These are phyloP conservation scores for Flaveria brownii DNA, from an alignment of 129 eudicot genomes.

Conservation along the genomic window DNA sequence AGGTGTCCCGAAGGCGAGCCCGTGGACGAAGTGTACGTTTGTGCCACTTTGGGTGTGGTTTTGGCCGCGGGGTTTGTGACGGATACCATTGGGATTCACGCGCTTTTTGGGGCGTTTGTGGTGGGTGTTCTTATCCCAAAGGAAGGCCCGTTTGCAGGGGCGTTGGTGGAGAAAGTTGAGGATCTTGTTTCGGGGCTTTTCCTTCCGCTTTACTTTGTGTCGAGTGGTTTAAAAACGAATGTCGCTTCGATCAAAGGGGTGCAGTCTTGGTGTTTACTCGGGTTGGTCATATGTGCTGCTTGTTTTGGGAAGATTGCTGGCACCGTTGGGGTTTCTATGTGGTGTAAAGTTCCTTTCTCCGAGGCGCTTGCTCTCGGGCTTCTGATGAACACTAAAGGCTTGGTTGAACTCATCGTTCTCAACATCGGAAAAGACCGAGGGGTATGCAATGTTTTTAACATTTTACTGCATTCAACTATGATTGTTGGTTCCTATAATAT, in stretches of 20 bases:
- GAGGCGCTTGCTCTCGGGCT: conserved; percentile 71
- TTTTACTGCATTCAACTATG: neutral
- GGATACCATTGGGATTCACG: conserved; percentile 76
- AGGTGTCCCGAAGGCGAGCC: conserved; percentile 78
- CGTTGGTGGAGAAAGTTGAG: conserved; percentile 79
- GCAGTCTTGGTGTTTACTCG: conserved; percentile 80
- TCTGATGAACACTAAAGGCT: conserved; percentile 77
- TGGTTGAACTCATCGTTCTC: conserved; percentile 81
- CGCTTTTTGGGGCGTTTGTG: conserved; percentile 82
- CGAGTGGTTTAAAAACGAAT: conserved; percentile 78
- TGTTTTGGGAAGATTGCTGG: conserved; percentile 73
- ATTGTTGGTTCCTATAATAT: neutral
- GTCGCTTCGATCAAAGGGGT: conserved; percentile 73
- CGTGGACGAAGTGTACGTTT: conserved; percentile 64
- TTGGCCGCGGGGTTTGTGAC: conserved; percentile 76
- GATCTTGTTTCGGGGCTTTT: conserved; percentile 80
- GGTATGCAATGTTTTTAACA: conserved; percentile 31
- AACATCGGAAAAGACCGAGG: conserved; percentile 78
- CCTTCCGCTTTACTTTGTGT: conserved; percentile 73
- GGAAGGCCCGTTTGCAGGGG: conserved; percentile 76
- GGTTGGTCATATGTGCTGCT: conserved; percentile 58
- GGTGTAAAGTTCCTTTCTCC: conserved; percentile 49
- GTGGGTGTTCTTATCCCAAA: conserved; percentile 77
- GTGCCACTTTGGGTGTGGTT: conserved; percentile 65
- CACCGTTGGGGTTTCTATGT: conserved; percentile 52